Base-by-base conservation (phyloP, 345 rosid genomes). In the Eucalyptus globulus region DNA sequence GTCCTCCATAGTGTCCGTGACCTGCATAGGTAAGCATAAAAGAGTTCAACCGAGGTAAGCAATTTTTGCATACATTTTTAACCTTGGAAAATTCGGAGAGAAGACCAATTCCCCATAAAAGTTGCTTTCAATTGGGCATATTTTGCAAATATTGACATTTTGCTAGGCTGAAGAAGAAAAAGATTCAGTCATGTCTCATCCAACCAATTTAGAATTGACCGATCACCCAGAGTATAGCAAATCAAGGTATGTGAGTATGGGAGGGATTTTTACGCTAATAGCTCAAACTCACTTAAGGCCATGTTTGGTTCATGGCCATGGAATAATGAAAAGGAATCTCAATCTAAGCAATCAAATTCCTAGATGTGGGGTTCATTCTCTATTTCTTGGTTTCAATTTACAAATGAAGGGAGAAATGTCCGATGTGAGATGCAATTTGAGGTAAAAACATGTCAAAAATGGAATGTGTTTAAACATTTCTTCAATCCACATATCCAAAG, bases 1-100 rank as follows among this genome's bases (percentile, higher is more conserved):
- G 34, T 97, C 98, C 91, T 96, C 97, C 8, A 95, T 95, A 0
- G 95, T 94, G 93, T 96, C 93, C 87, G 94, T 96, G 34, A 96
- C 99, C 97, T 97, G 94, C 92, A 92, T 40, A 47, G 89, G 87
- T 67, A 90, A 56, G 45, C 56, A 37, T 76, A 10, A 45, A 60
- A 37, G 81, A 72, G 29, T 76, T 76, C 47, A 76, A 72, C 8
- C 4, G 22, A 3, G 83, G 7, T 37, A 14, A 72, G 45, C 8
- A 13, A 72, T 21, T 37, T 21, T 37, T 24, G 8, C 14, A 76
- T 11, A 3, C 83, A 21, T 2, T 76, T 6, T 27, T 60, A 60
- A 60, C 67, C 69, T 11, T 60, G 14, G 45, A 40, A 76, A 76
- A 21, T 37, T 76, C 6, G 8, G 27, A 21, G 27, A 76, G 45